phyloP scores from a whole-genome alignment of 106 monocot genomes.

The Acorus gramineus region DNA sequence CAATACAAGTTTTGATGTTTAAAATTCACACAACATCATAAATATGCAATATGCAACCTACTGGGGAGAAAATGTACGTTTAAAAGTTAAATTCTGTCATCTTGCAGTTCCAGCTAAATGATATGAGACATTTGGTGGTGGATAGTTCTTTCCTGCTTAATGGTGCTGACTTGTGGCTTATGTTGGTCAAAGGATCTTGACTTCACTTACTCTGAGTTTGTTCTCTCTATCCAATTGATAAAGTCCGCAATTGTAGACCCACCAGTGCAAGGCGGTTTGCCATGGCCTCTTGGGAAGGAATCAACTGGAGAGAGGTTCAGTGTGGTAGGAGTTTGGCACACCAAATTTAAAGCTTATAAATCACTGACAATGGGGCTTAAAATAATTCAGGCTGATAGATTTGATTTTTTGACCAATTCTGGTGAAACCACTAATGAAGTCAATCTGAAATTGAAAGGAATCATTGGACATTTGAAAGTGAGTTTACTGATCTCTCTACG shows the following conservation, averaged over 20 bases:
- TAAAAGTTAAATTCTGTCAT: background rate
- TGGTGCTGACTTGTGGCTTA: slow-evolving; percentile 49
- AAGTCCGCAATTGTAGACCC: slow-evolving; percentile 46
- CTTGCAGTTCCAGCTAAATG: slow-evolving; percentile 38
- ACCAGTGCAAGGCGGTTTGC: slow-evolving; percentile 59
- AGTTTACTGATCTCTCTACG: slow-evolving; percentile 6
- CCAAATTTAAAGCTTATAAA: slow-evolving; percentile 31
- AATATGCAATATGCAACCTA: no score
- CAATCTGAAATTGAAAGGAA: slow-evolving; percentile 29
- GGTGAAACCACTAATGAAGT: slow-evolving; percentile 54
- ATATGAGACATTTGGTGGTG: slow-evolving; percentile 44
- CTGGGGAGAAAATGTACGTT: no score
- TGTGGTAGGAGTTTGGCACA: slow-evolving; percentile 42
- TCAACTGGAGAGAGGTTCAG: slow-evolving; percentile 33
- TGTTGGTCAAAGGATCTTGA: slow-evolving; percentile 26
- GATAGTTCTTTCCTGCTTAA: slow-evolving; percentile 57
- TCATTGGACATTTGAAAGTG: slow-evolving; percentile 27
- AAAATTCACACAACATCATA: no score
- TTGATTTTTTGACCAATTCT: slow-evolving; percentile 34
- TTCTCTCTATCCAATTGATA: slow-evolving; percentile 16
- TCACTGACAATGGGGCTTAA: slow-evolving; percentile 25
- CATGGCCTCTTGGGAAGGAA: slow-evolving; percentile 63
- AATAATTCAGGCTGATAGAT: slow-evolving; percentile 40
- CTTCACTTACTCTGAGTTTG: slow-evolving; percentile 43
- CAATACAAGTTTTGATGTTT: no score